Conservation (phyloP, 2,329 filamentous ascomycete species). For the Coniochaeta hoffmannii region DNA sequence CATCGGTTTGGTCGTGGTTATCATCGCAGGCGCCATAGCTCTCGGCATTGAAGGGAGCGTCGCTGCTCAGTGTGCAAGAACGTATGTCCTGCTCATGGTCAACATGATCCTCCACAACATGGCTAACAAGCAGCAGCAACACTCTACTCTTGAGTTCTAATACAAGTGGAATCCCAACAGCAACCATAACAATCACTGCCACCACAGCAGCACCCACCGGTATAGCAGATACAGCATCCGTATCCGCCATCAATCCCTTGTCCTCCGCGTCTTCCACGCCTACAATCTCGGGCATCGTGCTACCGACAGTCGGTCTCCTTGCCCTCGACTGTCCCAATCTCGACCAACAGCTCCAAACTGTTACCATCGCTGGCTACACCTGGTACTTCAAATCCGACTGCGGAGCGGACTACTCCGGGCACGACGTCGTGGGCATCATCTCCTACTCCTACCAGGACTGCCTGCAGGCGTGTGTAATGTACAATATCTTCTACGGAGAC, state of each 20-base stretch:
- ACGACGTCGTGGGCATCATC: constrained; percentile 11
- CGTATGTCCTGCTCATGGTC: constrained; percentile 2
- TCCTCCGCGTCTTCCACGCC: no score
- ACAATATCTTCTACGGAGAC: constrained; percentile 10
- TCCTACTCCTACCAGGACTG: constrained; percentile 12
- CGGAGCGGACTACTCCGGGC: constrained; percentile 5
- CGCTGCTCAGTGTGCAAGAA: constrained; percentile 13
- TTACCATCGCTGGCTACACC: constrained; percentile 5
- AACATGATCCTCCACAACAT: not conserved
- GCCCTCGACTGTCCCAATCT: constrained; percentile 12
- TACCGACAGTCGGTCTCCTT: constrained; percentile 11
- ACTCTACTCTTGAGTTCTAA: not conserved
- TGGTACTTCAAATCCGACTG: constrained; percentile 13
- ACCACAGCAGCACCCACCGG: constrained; percentile 1
- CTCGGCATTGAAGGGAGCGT: constrained; percentile 15
- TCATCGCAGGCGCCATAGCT: constrained; percentile 14
- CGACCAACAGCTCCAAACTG: constrained; percentile 4
- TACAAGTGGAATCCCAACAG: not conserved
- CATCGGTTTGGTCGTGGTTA: constrained; percentile 10
- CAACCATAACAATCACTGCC: constrained; percentile 1
- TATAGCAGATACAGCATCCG: not conserved
- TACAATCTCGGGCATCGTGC: constrained; percentile 1
- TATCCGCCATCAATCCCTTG: not conserved
- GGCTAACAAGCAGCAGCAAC: not conserved
- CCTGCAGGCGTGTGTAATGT: constrained; percentile 13